Evolutionary conservation across 2,329 filamentous ascomycete species (phyloP), one percentile per base, ranked within the genome.

Genomic region (Talaromyces sp.): DNA sequence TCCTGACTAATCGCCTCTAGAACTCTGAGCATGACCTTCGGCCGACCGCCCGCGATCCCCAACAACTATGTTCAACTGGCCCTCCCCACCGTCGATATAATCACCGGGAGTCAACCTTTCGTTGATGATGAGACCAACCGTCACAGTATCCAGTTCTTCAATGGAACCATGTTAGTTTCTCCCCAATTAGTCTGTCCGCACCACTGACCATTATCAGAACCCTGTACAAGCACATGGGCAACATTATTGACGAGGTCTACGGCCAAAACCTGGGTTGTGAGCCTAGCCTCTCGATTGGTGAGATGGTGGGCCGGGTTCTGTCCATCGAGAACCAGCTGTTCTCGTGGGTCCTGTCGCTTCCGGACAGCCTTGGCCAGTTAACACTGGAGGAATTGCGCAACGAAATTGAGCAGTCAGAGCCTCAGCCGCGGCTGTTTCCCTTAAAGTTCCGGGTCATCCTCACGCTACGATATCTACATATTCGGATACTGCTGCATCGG

Each of bases 21-120:
- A 63, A 78, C 77, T 10, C 65, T 82, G 49, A 81, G 81, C 65
- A 82, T 83, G 77, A 82, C 80, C 0, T 81, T 83, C 62, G 81
- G 81, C 1, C 71, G 82, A 0, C 82, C 81, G 0, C 69, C 75
- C 0, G 70, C 76, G 0, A 82, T 84, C 22, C 77, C 78, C 0
- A 75, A 81, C 4, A 72, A 72, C 44, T 78, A 80, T 49, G 70
- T 82, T 49, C 72, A 72, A 57, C 66, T 80, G 1, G 70, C 75
- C n/a, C 63, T 79, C 7, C 77, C 78, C 7, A 53, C 7, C 22
- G 22, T 49, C 9, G 22, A 44, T 30, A 27, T 28, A 4, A n/a
- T 30, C n/a, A 13, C 10, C 32, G 10, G 15, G 10, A 11, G 32
- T 33, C 32, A 33, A 15, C 32, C 11, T 33, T 33, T 4, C 32